Conservation (phyloP, 305 asterid species). For the Andrographis paniculata region DNA sequence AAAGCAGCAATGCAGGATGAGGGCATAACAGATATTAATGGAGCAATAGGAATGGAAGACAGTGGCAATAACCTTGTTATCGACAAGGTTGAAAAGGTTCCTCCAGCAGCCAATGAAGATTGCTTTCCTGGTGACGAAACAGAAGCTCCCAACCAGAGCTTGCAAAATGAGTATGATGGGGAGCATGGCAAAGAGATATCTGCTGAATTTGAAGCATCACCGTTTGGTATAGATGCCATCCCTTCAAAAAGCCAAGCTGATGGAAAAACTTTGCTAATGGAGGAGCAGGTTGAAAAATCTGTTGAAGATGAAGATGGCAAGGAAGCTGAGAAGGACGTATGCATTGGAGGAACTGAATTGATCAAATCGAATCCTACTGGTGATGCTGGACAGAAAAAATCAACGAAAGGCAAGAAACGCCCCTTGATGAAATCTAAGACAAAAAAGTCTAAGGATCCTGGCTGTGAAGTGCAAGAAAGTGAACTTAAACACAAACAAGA, state of each 20-base stretch:
- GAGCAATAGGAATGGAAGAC: constrained; percentile 20
- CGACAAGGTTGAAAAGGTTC: constrained; percentile 22
- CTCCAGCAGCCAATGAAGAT: constrained; percentile 18
- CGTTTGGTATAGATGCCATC: constrained; percentile 16
- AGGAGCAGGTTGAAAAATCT: constrained; percentile 23
- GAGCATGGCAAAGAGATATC: constrained; percentile 15
- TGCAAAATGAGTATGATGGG: constrained; percentile 19
- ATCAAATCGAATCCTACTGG: constrained; percentile 24
- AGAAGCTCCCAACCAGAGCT: constrained; percentile 32
- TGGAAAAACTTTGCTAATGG: constrained; percentile 4
- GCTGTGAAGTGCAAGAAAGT: constrained; percentile 15
- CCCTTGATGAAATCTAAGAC: constrained; percentile 30
- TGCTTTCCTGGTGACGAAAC: constrained; percentile 29
- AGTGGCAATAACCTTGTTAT: constrained; percentile 15
- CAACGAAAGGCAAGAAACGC: constrained; percentile 33
- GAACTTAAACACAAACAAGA: constrained; percentile 15
- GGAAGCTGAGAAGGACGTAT: constrained; percentile 27
- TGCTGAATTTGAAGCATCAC: constrained; percentile 21
- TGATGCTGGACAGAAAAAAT: constrained; percentile 25
- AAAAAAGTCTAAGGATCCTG: constrained; percentile 20
- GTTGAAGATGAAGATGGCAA: constrained; percentile 15
- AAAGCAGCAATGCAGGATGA: constrained; percentile 22
- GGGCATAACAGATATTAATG: constrained; percentile 18
- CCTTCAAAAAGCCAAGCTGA: constrained; percentile 19
- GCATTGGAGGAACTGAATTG: constrained; percentile 19